Evolutionary conservation across 495 filamentous ascomycete genomes (phyloP).

Genomic region (Thozetella sp.): DNA sequence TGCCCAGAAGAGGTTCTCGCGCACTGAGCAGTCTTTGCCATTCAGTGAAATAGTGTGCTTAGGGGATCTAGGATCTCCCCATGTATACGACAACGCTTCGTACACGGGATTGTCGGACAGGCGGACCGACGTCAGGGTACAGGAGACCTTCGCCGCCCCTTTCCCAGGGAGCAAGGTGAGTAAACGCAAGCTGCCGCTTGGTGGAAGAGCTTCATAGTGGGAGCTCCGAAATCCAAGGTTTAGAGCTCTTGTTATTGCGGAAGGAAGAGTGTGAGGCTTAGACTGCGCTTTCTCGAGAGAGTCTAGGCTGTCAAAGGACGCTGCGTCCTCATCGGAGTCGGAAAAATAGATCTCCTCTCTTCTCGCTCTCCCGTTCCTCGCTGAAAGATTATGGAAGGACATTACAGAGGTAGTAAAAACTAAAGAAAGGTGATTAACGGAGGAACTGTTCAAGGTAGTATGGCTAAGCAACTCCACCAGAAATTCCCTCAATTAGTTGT

Average conservation of each 20-base stretch:
- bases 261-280: not conserved
- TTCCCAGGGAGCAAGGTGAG: not conserved
- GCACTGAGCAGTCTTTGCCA: not conserved
- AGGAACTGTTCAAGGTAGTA: too few relatives aligned
- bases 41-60: not conserved
- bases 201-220: not conserved
- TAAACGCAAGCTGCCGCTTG: not conserved
- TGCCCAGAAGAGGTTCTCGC: not conserved
- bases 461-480: too few relatives aligned
- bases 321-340: not conserved
- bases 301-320: not conserved
- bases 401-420: too few relatives aligned
- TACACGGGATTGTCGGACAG: not conserved
- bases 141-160: not conserved
- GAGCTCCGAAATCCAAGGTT: not conserved
- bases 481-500: too few relatives aligned
- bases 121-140: not conserved
- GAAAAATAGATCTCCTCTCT: not conserved
- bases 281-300: not conserved
- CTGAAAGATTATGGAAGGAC: too few relatives aligned
- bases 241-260: not conserved
- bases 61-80: not conserved
- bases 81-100: constrained; percentile 1
- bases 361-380: too few relatives aligned
- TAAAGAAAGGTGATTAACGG: too few relatives aligned